Evolutionary conservation across 257 asterid species (phyloP).

Genomic region (Nicotiana undulata): DNA sequence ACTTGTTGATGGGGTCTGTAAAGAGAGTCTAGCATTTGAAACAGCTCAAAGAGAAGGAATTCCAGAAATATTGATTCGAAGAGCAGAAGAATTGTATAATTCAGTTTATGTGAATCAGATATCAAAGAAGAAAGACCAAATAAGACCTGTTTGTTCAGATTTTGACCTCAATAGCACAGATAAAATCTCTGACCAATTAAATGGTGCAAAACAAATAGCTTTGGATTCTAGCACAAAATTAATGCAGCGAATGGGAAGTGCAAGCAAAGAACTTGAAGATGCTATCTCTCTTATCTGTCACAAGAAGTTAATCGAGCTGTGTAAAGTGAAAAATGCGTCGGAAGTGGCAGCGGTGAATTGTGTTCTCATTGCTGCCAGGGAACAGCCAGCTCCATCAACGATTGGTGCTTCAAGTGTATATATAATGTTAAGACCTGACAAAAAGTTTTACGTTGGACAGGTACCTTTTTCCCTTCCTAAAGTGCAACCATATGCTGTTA

Average conservation of each 20-base stretch:
- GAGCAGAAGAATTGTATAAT: constrained; percentile 69
- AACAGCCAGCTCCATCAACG: constrained; percentile 95
- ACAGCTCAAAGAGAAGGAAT: constrained; percentile 91
- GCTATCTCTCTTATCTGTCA: constrained; percentile 40
- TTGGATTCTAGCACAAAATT: constrained; percentile 18
- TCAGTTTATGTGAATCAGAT: constrained; percentile 41
- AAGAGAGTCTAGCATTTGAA: constrained; percentile 96
- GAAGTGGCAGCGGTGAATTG: constrained; percentile 33
- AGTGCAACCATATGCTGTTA: neutral
- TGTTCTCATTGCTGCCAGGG: constrained; percentile 59
- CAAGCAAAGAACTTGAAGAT: constrained; percentile 45
- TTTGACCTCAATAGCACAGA: constrained; percentile 10
- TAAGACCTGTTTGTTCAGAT: constrained; percentile 12
- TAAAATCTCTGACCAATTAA: constrained; percentile 10
- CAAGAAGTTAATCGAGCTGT: constrained; percentile 28
- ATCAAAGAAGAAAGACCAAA: neutral
- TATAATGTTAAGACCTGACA: constrained; percentile 69
- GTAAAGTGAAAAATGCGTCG: constrained; percentile 21
- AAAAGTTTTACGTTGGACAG: constrained; percentile 75
- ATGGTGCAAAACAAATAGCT: constrained; percentile 11
- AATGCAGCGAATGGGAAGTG: constrained; percentile 17
- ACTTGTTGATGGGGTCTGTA: constrained; percentile 75
- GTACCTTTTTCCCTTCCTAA: constrained; percentile 28
- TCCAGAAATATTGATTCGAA: constrained; percentile 50
- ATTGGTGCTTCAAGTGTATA: constrained; percentile 82